Base-by-base conservation (phyloP, 495 filamentous ascomycete genomes). In the Paragyromitra xinjiangensis region DNA sequence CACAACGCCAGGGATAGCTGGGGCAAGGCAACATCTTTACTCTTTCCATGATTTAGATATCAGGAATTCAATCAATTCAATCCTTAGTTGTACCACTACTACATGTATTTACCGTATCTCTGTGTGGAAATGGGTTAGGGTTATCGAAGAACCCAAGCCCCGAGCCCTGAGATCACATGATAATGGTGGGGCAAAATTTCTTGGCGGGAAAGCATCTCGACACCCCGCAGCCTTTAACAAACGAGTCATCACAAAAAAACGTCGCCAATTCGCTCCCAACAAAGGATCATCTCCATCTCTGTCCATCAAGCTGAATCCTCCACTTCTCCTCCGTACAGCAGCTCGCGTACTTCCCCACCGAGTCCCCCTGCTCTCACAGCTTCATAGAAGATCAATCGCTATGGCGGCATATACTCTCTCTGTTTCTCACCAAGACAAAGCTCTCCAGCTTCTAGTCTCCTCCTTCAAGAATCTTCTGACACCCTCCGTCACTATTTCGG, bases 401-500 rank as follows among this genome's bases (percentile, higher is more conserved):
- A 79, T 79, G 77, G 77, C 73, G 62, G 64, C 62, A 34, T 78
- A 51, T 67, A 78, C 50, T 34, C 80, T 74, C 67, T 82, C 66
- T 3, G 40, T 83, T 39, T 75, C 81, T 29, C 73, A 71, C 37
- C 24, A 50, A 6, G 81, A 83, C 63, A 77, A 77, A 45, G 67
- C 81, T 40, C 78, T 83, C 56, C 68, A 69, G 34, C 75, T 83
- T 19, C 66, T 82, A 39, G 37, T 82, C 62, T 45, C 72, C 1
- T 81, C 81, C 16, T 82, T 81, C 51, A 68, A 55, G 8, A 58
- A 61, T 16, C 44, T 67, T 9, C 58, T 62, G 50, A 19, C 71
- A 3, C 56, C 75, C 40, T 39, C 77, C 9, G 39, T 79, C 14
- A 63, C 50, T 9, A 45, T 78, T 44, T 72, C 61, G 9, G 69